Percentiles rank a stretch among this genome's conserved stretches.
phyloP scores from a whole-genome alignment of 2,329 filamentous ascomycete species.

The Pseudomassariella vexata region DNA sequence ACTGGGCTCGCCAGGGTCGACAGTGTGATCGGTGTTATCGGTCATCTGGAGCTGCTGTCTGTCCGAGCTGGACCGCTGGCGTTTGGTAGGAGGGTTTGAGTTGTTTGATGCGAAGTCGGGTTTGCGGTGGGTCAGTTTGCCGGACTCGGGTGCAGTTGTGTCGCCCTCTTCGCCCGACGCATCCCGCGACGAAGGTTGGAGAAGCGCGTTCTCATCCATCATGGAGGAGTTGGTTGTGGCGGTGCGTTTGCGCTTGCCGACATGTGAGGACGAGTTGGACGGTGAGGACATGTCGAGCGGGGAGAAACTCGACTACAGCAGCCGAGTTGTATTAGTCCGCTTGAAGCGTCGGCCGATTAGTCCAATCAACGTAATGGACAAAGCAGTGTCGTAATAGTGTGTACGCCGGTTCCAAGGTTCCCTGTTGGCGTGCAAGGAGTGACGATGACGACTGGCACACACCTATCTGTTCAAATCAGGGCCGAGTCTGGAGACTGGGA shows the following conservation, averaged over 20 bases:
- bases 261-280: constrained; percentile 40
- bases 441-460: too few species aligned
- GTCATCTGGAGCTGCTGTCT: constrained; percentile 42
- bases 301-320: too few species aligned
- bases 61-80: constrained; percentile 64
- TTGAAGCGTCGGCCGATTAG: too few species aligned
- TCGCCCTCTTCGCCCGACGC: constrained; percentile 77
- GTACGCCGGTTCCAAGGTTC: too few species aligned
- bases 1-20: constrained; percentile 63
- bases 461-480: too few species aligned
- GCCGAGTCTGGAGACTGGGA: too few species aligned
- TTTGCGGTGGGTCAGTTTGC: constrained; percentile 52
- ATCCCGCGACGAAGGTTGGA: constrained; percentile 72
- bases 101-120: constrained; percentile 33
- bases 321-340: too few species aligned
- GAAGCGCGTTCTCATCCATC: constrained; percentile 49
- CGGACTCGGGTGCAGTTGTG: constrained; percentile 60
- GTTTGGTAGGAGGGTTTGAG: constrained; percentile 62
- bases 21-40: constrained; percentile 31
- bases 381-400: too few species aligned
- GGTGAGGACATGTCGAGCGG: constrained; percentile 52
- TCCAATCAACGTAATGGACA: too few species aligned
- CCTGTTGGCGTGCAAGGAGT: too few species aligned
- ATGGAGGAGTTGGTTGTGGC: constrained; percentile 43
- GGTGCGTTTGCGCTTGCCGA: constrained; percentile 77